These are phyloP conservation scores for Carex pumila DNA, from an alignment of 176 grass and related monocot species.

Conservation along the genomic window DNA sequence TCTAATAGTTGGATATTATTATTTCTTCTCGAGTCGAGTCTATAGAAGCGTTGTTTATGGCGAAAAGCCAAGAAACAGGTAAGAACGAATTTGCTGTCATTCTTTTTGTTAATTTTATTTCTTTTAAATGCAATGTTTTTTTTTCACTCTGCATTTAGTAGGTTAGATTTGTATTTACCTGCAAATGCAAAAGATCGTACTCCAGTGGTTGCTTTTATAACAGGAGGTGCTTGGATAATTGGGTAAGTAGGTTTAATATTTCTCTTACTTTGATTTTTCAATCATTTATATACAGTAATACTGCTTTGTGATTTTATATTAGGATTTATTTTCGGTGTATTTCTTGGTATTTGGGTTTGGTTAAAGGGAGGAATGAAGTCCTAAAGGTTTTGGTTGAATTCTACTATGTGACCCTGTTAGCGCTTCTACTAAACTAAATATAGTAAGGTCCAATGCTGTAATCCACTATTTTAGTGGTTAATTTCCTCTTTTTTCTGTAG, in stretches of 20 bases:
- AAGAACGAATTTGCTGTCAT: neutral
- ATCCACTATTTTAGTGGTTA: neutral
- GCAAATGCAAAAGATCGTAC: conserved; percentile 27
- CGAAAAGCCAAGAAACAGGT: conserved; percentile 87
- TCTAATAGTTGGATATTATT: conserved; percentile 82
- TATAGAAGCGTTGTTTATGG: conserved; percentile 80
- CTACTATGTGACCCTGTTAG: neutral
- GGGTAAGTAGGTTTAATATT: conserved; percentile 64
- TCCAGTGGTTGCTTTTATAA: conserved; percentile 73
- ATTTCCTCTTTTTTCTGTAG: conserved; percentile 30
- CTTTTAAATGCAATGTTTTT: neutral
- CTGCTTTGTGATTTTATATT: neutral
- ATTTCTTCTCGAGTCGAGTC: conserved; percentile 88
- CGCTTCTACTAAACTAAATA: neutral
- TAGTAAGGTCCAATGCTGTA: neutral
- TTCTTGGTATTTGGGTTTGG: neutral
- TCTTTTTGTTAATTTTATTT: conserved; percentile 1
- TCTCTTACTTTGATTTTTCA: neutral
- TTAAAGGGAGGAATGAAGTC: neutral
- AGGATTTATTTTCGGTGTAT: neutral
- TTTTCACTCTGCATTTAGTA: conserved; percentile 23
- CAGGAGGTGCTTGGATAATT: conserved; percentile 95
- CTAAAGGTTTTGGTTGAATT: neutral
- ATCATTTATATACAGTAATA: neutral
- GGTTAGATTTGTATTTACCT: conserved; percentile 92